Conservation (phyloP, 1,284 basidiomycete species). For the Microbotryum violaceum region DNA sequence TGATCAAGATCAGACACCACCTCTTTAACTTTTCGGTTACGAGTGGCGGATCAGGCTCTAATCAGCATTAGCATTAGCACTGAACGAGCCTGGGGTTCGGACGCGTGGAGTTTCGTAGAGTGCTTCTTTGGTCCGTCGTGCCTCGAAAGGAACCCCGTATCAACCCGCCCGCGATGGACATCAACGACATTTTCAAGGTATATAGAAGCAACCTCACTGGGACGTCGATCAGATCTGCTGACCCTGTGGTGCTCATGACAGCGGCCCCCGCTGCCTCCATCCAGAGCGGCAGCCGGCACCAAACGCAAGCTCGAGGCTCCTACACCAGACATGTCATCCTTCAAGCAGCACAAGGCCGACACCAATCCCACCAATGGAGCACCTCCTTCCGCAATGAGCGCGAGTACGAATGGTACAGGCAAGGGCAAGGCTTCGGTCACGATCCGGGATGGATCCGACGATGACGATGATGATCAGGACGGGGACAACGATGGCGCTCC, state of each 20-base stretch:
- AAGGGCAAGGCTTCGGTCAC: conserved; percentile 10
- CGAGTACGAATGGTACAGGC: conserved; percentile 28
- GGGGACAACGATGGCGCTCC: conserved; percentile 22
- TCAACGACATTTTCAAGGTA: conserved; percentile 31
- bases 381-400: neutral
- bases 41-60: too few species aligned
- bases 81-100: too few species aligned
- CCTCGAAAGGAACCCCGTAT: too few species aligned
- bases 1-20: too few species aligned
- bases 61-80: too few species aligned
- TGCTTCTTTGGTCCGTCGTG: too few species aligned
- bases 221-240: neutral
- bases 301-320: conserved; percentile 26
- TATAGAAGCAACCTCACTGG: neutral
- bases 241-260: conserved; percentile 4
- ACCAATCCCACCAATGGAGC: neutral
- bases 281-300: conserved; percentile 1
- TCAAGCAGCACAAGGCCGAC: conserved; percentile 22
- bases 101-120: too few species aligned
- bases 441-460: conserved; percentile 38
- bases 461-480: conserved; percentile 45
- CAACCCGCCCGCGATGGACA: conserved; percentile 7
- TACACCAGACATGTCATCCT: conserved; percentile 9
- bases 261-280: conserved; percentile 25
- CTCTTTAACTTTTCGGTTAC: too few species aligned